These are phyloP conservation scores for Pouteria glomerata DNA, from an alignment of 148 eudicot genomes.

Conservation along the genomic window DNA sequence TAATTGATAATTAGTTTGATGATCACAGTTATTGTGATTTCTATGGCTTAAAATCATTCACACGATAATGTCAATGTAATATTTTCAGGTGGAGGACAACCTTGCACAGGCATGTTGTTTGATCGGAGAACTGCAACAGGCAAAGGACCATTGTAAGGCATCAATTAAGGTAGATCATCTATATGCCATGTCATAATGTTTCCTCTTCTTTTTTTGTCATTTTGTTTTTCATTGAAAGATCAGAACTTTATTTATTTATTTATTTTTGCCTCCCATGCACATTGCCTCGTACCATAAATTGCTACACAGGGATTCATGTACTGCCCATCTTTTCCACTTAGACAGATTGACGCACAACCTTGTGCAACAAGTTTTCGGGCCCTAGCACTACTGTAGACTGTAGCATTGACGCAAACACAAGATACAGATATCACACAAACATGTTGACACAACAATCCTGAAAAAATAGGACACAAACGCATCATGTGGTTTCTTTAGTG, in stretches of 20 bases:
- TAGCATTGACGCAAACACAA: no score
- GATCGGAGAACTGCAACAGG: constrained; percentile 48
- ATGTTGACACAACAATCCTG: no score
- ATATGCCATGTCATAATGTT: not conserved
- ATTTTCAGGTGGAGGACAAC: constrained; percentile 66
- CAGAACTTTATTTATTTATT: not conserved
- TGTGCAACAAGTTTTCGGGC: no score
- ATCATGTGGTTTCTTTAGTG: no score
- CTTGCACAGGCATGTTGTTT: constrained; percentile 71
- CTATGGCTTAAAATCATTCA: not conserved
- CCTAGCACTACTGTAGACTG: no score
- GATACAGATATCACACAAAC: no score
- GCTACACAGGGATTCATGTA: no score
- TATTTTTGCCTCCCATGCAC: no score
- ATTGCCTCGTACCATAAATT: no score
- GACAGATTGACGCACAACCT: no score
- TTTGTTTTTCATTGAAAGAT: not conserved
- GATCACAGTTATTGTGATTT: not conserved
- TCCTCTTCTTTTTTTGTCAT: not conserved
- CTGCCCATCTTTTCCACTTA: no score
- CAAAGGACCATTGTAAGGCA: constrained; percentile 58
- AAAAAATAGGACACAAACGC: no score
- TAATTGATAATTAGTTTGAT: not conserved
- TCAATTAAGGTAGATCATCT: constrained; percentile 52
- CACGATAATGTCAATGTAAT: constrained; percentile 1